Conservation (phyloP, 352 stramenopile species). For the Phytopythium cucurbitacearum region DNA sequence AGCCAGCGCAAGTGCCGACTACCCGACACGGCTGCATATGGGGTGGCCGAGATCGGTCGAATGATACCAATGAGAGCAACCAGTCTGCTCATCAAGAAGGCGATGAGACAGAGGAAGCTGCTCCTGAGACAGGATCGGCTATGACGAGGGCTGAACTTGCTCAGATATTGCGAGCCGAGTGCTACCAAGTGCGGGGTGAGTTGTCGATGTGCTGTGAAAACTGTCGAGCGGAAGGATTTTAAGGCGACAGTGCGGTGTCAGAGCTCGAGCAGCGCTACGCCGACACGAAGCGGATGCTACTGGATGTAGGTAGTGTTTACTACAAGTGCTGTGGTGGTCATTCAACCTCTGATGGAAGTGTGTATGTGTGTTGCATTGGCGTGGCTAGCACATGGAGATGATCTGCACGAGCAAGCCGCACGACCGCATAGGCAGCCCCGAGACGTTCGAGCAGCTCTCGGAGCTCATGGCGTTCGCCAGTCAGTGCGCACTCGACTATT, state of each 20-base stretch:
- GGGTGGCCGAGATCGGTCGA: too few relatives aligned
- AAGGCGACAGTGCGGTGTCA: conserved; percentile 8
- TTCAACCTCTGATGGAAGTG: not conserved
- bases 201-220: not conserved
- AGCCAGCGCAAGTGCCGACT: too few relatives aligned
- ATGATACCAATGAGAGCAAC: too few relatives aligned
- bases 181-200: conserved; percentile 34
- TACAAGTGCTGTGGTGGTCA: not conserved
- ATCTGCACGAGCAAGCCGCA: conserved; percentile 47
- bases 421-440: conserved; percentile 30
- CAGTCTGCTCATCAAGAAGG: too few relatives aligned
- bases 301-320: conserved; percentile 24
- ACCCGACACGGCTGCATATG: too few relatives aligned
- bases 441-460: conserved; percentile 57
- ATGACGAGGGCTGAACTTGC: conserved; percentile 28
- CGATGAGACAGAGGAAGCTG: too few relatives aligned
- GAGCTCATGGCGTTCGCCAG: conserved; percentile 39
- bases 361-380: not conserved
- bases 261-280: conserved; percentile 50
- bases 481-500: conserved; percentile 14
- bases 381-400: conserved; percentile 32
- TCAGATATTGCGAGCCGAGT: conserved; percentile 27
- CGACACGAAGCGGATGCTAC: conserved; percentile 46
- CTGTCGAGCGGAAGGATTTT: not conserved
- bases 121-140: not conserved